phyloP scores from a whole-genome alignment of 768 basidiomycete genomes.

The Plicaturopsis crispa region DNA sequence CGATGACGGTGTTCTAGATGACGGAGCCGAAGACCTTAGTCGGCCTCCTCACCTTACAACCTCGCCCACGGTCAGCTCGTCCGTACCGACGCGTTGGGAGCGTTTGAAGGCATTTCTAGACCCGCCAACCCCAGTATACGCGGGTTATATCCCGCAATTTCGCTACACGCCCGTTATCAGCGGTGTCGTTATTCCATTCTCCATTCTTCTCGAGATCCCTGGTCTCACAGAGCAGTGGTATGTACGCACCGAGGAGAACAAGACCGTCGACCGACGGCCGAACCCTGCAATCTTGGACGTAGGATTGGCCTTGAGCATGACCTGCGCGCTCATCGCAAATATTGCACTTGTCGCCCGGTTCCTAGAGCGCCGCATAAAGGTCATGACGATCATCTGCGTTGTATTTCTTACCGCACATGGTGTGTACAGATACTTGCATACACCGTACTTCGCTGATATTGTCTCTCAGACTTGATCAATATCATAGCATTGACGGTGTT shows the following conservation, averaged over 20 bases:
- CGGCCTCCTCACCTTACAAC: background rate
- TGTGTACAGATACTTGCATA: constrained; percentile 19
- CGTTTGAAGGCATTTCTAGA: too few species aligned
- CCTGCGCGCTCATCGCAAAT: constrained; percentile 63
- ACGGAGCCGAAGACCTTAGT: too few species aligned
- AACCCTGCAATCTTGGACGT: constrained; percentile 54
- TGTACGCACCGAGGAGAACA: constrained; percentile 41
- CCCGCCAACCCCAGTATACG: too few species aligned
- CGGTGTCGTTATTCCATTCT: constrained; percentile 64
- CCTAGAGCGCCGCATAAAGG: constrained; percentile 56
- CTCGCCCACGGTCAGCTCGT: background rate
- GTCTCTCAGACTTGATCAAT: constrained; percentile 56
- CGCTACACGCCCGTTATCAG: constrained; percentile 60
- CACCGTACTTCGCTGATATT: constrained; percentile 2
- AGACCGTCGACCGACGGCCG: constrained; percentile 35
- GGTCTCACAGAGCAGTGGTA: constrained; percentile 75
- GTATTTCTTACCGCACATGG: constrained; percentile 64
- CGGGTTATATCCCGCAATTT: constrained; percentile 52
- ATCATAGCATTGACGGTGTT: constrained; percentile 51
- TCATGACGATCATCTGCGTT: constrained; percentile 59
- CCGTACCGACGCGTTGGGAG: too few species aligned
- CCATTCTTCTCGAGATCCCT: constrained; percentile 78
- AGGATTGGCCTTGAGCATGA: constrained; percentile 61
- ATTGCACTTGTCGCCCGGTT: constrained; percentile 61
- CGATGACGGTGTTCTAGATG: too few species aligned